phyloP scores from a whole-genome alignment of 352 stramenopile genomes.

The Plasmopara viticola region DNA sequence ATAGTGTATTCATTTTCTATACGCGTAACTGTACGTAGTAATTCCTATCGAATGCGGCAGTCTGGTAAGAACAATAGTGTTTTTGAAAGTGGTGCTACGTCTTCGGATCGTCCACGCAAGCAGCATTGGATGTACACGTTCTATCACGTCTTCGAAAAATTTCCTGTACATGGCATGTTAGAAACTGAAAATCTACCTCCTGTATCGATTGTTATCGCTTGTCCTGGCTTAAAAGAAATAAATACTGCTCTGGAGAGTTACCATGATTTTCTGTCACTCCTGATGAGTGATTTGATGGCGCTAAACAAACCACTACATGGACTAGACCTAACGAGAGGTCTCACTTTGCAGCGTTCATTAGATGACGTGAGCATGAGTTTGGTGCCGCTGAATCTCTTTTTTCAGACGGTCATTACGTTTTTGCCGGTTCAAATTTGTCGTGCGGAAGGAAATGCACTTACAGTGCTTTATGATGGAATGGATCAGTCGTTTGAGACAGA shows the following conservation, averaged over 20 bases:
- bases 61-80: constrained; percentile 6
- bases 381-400: constrained; percentile 21
- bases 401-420: constrained; percentile 52
- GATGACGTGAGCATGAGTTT: constrained; percentile 1
- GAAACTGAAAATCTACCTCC: constrained; percentile 1
- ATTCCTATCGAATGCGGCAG: constrained; percentile 48
- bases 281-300: constrained; percentile 33
- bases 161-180: constrained; percentile 30
- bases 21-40: constrained; percentile 40
- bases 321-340: constrained; percentile 24
- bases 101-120: constrained; percentile 14
- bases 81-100: constrained; percentile 3
- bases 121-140: constrained; percentile 22
- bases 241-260: constrained; percentile 7
- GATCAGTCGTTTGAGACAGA: constrained; percentile 20
- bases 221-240: background rate
- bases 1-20: constrained; percentile 22
- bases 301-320: constrained; percentile 35
- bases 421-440: constrained; percentile 71
- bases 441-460: constrained; percentile 51
- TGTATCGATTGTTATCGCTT: constrained; percentile 11
- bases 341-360: constrained; percentile 5
- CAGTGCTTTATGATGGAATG: constrained; percentile 41
- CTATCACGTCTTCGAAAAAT: constrained; percentile 55
- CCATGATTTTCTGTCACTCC: constrained; percentile 26